Base-by-base conservation (phyloP, 2,329 filamentous ascomycete species). In the Fusarium albosuccineum region DNA sequence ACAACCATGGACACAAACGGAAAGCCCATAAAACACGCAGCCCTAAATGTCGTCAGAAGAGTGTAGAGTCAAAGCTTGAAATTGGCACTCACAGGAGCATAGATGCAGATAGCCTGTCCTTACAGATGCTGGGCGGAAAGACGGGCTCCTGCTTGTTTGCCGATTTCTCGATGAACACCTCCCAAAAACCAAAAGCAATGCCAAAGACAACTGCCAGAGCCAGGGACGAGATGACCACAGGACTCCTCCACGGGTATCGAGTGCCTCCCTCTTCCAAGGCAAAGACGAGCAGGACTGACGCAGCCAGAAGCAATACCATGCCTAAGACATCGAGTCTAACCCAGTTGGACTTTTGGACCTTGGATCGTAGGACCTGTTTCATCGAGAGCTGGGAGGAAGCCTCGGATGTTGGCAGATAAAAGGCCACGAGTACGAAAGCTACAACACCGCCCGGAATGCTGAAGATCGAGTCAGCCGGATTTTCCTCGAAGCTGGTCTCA, bases 261-360 rank as follows among this genome's bases (percentile, higher is more conserved):
- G 76, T 68, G 6, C 82, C 82, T 6, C 74, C 82, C 63, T 83
- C 76, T 46, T 85, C 79, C 13, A 85, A 73, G 1, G 79, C 81
- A 39, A 82, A 81, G 14, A 84, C 78, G n/a, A 85, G 67, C 4
- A 85, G 74, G 4, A 82, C 77, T 0, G 82, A 82, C 4, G 78
- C 77, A 0, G 76, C 77, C 7, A 85, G 74, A 1, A 79, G 70
- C 3, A 83, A 49, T 33, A 77, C 57, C 3, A 70, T 71, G n/a
- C 72, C 72, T 5, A 68, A 14, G 36, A 61, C 51, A 55, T 70
- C 71, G n/a, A 71, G 41, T 3, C 57, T 39, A 13, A 46, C 42
- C 41, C 65, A 57, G 5, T 49, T 49, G 30, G 46, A 37, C 3
- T 33, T 30, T 27, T 49, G 46, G 6, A 49, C 17, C 9, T 49